Conservation (phyloP, 140 eudicot species). For the Senecio squalidus region DNA sequence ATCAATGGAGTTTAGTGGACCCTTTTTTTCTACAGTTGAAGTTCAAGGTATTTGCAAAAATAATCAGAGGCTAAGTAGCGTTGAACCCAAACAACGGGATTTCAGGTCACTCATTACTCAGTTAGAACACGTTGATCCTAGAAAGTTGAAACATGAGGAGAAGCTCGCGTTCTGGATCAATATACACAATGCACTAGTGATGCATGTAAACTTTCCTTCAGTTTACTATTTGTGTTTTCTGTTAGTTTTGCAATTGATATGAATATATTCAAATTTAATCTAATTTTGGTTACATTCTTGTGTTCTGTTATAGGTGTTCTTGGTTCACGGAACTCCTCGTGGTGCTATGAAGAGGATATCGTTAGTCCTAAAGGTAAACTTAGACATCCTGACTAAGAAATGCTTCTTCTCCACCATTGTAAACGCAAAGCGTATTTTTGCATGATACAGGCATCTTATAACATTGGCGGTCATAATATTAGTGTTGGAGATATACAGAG, state of each 20-base stretch:
- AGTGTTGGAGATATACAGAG: conserved; percentile 82
- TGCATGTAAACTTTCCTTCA: conserved; percentile 63
- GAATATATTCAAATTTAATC: neutral
- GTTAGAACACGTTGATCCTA: conserved; percentile 63
- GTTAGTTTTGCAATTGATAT: neutral
- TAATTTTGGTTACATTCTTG: neutral
- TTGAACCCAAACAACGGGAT: conserved; percentile 45
- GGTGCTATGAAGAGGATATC: conserved; percentile 64
- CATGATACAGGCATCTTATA: conserved; percentile 71
- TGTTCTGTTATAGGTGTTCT: conserved; percentile 44
- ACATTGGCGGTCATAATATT: conserved; percentile 73
- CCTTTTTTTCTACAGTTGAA: conserved; percentile 46
- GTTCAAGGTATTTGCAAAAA: conserved; percentile 51
- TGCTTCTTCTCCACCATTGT: neutral
- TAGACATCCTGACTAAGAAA: neutral
- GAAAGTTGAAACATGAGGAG: conserved; percentile 70
- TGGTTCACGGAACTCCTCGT: conserved; percentile 77
- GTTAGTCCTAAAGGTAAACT: conserved; percentile 60
- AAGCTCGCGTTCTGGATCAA: conserved; percentile 93
- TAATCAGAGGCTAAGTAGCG: conserved; percentile 30
- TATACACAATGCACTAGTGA: conserved; percentile 80
- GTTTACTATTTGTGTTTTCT: neutral
- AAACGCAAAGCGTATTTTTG: conserved; percentile 7
- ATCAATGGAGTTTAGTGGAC: conserved; percentile 41
- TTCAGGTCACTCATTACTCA: conserved; percentile 68